Percentiles rank a stretch among this genome's conserved stretches.
Evolutionary conservation across 768 basidiomycete genomes (phyloP).

Genomic region (Lyophyllum atratum): DNA sequence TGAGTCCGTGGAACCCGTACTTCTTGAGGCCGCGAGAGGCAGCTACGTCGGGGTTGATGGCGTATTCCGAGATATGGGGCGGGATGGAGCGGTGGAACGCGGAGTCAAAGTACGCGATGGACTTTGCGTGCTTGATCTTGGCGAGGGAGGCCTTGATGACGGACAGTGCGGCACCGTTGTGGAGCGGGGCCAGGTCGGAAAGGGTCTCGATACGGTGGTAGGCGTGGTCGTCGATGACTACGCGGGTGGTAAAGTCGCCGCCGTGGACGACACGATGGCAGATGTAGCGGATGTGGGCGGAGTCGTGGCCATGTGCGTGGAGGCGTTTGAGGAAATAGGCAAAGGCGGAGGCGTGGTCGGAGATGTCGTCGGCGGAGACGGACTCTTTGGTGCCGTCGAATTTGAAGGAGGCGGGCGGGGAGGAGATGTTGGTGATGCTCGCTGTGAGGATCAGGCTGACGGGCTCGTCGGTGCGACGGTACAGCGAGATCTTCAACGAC

Average conservation of each 20-base stretch:
- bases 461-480: conserved; percentile 26
- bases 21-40: conserved; percentile 72
- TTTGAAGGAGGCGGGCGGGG: conserved; percentile 54
- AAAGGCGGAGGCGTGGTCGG: conserved; percentile 66
- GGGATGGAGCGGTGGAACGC: conserved; percentile 83
- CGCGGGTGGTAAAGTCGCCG: conserved; percentile 72
- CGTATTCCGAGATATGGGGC: conserved; percentile 74
- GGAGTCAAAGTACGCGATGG: conserved; percentile 88
- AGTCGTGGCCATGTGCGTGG: conserved; percentile 45
- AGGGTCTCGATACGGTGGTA: conserved; percentile 74
- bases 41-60: conserved; percentile 67
- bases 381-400: conserved; percentile 32
- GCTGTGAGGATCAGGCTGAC: conserved; percentile 49
- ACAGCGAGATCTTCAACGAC: conserved; percentile 83
- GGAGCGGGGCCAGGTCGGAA: conserved; percentile 80
- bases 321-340: conserved; percentile 56
- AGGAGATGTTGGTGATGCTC: conserved; percentile 57
- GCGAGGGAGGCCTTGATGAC: conserved; percentile 64
- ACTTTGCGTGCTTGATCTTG: conserved; percentile 64
- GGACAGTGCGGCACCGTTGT: conserved; percentile 62
- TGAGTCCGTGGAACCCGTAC: conserved; percentile 91
- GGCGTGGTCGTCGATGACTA: conserved; percentile 66
- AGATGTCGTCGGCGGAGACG: conserved; percentile 43
- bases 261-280: conserved; percentile 89
- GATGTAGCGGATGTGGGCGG: conserved; percentile 48